Percentiles rank a stretch among this genome's conserved stretches.
These are phyloP conservation scores for Dactylonectria macrodidyma DNA, from an alignment of 2,329 filamentous ascomycete species.

Conservation along the genomic window DNA sequence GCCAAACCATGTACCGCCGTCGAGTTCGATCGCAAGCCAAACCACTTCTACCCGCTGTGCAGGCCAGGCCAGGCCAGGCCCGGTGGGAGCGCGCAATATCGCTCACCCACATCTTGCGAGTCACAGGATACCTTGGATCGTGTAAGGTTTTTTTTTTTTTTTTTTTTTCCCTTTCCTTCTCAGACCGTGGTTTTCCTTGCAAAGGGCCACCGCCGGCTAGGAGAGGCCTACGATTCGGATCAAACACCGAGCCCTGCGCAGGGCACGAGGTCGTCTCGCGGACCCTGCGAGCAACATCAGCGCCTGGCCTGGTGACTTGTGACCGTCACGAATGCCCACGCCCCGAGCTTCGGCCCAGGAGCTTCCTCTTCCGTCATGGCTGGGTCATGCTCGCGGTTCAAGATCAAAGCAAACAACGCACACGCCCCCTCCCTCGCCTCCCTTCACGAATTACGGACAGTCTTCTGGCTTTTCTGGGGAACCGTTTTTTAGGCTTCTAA, in stretches of 20 bases:
- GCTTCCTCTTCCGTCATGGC: conserved; percentile 11
- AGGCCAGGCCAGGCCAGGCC: neutral
- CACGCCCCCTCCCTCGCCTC: conserved; percentile 19
- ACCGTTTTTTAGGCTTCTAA: conserved; percentile 28
- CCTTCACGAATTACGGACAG: too few relatives aligned
- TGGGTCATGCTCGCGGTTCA: conserved; percentile 8
- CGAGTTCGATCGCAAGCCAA: conserved; percentile 7
- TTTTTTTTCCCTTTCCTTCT: neutral
- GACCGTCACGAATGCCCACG: conserved; percentile 10
- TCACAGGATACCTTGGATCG: conserved; percentile 3
- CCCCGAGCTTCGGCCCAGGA: conserved; percentile 12
- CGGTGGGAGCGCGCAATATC: neutral
- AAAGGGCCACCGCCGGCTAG: conserved; percentile 17
- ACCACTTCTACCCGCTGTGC: neutral
- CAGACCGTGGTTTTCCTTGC: neutral
- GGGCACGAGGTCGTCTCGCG: conserved; percentile 14
- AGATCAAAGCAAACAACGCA: neutral
- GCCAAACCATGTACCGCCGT: conserved; percentile 18
- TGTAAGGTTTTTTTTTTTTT: conserved; percentile 17
- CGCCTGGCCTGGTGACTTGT: conserved; percentile 14
- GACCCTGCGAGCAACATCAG: neutral
- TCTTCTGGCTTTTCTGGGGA: conserved; percentile 18
- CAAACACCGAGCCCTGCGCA: neutral
- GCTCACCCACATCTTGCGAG: conserved; percentile 5
- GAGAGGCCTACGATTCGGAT: conserved; percentile 3